phyloP scores from a whole-genome alignment of 192 early-diverging fungal genomes.

The Backusella psychrophila region DNA sequence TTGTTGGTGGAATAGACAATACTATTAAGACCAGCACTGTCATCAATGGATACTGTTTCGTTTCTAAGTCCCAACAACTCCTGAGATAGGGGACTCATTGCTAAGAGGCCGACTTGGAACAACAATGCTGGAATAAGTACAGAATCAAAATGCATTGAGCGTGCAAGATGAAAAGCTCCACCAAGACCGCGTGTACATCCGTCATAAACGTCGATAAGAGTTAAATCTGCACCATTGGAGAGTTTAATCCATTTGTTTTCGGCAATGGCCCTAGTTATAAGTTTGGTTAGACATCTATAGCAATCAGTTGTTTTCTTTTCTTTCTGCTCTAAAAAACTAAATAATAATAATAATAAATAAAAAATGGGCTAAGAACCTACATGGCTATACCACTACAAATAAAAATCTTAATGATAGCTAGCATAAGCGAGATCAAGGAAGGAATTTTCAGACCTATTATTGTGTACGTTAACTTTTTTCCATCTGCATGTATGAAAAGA shows the following conservation, averaged over 20 bases:
- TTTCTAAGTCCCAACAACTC: not conserved
- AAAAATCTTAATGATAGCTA: not conserved
- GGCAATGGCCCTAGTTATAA: not conserved
- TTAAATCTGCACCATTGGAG: not conserved
- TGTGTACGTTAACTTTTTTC: not conserved
- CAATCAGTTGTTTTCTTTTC: not conserved
- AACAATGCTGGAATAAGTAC: not conserved
- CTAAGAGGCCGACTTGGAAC: slow-evolving; percentile 3
- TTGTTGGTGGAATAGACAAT: not conserved
- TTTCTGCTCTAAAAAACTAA: not conserved
- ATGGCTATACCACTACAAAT: slow-evolving; percentile 12
- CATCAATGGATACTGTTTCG: not conserved
- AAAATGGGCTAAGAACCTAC: not conserved
- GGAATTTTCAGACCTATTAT: slow-evolving; percentile 1
- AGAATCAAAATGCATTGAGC: not conserved
- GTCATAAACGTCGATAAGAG: slow-evolving; percentile 9
- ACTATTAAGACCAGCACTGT: not conserved
- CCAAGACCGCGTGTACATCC: not conserved
- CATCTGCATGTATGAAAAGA: not conserved
- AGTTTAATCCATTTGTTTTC: slow-evolving; percentile 8
- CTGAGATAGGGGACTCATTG: slow-evolving; percentile 1
- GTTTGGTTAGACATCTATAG: not conserved
- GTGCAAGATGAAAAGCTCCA: not conserved
- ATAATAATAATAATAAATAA: not conserved
- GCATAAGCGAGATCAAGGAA: not conserved